Evolutionary conservation across 257 asterid genomes (phyloP), one percentile per base, ranked within the genome.

Genomic region (Datura wrightii): DNA sequence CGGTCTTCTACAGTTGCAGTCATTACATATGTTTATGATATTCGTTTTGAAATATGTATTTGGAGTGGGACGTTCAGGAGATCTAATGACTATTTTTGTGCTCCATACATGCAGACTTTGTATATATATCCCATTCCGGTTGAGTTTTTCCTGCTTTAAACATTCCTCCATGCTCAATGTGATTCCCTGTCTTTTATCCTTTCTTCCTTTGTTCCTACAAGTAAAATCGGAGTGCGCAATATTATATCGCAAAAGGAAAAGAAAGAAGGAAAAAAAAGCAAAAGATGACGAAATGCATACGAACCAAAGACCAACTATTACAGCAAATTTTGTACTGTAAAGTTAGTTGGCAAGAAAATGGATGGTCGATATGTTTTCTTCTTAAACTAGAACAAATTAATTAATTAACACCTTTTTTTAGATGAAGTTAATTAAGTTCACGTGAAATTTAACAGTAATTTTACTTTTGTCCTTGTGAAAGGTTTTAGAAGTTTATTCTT

Each of bases 61-160:
- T 71, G 55, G 55, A 42, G n/a, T 71, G 56, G 55, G 56, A 44
- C 10, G 56, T n/a, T 9, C 18, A 11, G 48, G 80, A 46, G 41
- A 46, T 72, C 59, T 72, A 46, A 46, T 71, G 55, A 71, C 56
- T 71, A 70, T 42, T 71, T 18, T 42, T 42, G 79, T 42, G 42
- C 18, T 71, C 55, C 74, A 66, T 46, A 10, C 39, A 71, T 63
- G 79, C 10, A 39, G 34, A 44, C 18, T 42, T n/a, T 14, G 15
- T 44, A 71, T n/a, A 18, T 44, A 44, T 71, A 19, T 71, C 41
- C 59, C 59, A 72, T 72, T 72, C 3, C 48, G 42, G 37, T 72
- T 15, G 80, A 10, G 58, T 24, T 72, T 58, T 72, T 31, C 50
- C 76, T 67, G 14, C 50, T 37, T 13, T 44, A 67, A 67, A 66